Evolutionary conservation across 306 rosid species (phyloP).

Genomic region (Corylus americana): DNA sequence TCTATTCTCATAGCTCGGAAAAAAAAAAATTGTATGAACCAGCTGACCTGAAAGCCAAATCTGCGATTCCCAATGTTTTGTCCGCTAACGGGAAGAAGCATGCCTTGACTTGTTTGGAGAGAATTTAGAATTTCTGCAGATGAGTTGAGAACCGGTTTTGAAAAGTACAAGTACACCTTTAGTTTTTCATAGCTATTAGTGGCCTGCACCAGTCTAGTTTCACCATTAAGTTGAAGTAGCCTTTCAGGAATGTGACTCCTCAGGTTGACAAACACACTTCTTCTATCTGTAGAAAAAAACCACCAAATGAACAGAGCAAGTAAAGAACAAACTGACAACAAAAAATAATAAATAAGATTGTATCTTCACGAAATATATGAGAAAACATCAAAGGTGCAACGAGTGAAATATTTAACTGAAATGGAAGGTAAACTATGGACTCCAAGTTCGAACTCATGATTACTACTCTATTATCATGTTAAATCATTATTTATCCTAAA

Average conservation of each 20-base stretch:
- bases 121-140: conserved; percentile 60
- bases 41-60: conserved; percentile 82
- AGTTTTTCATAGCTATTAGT: conserved; percentile 62
- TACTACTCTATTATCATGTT: no score
- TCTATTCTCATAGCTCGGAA: not conserved
- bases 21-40: conserved; percentile 8
- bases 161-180: conserved; percentile 70
- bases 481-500: no score
- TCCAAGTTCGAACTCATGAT: no score
- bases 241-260: conserved; percentile 67
- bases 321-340: conserved; percentile 14
- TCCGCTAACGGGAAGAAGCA: conserved; percentile 49
- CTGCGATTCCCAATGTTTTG: conserved; percentile 54
- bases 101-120: conserved; percentile 61
- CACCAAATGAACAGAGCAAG: conserved; percentile 25
- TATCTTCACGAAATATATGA: not conserved
- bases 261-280: conserved; percentile 56
- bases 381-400: not conserved
- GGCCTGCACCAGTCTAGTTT: conserved; percentile 79
- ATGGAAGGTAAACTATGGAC: no score
- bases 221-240: conserved; percentile 62
- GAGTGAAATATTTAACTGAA: no score
- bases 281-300: conserved; percentile 63
- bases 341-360: not conserved
- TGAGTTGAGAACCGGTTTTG: conserved; percentile 73